phyloP scores from a whole-genome alignment of 352 stramenopile genomes.

The Pilasporangium apinafurcum region DNA sequence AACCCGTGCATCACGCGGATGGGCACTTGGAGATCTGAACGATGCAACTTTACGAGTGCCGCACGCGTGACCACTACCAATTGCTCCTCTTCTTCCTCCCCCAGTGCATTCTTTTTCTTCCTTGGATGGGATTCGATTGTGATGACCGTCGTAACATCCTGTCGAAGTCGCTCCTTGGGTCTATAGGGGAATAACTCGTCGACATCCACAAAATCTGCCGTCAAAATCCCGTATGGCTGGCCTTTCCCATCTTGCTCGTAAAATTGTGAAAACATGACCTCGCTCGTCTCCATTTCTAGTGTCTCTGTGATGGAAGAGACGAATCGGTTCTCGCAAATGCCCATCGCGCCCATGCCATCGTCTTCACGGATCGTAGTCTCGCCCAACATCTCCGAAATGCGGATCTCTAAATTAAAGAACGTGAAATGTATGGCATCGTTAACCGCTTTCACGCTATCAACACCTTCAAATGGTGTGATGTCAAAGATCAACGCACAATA shows the following conservation, averaged over 20 bases:
- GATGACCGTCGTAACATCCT: constrained; percentile 15
- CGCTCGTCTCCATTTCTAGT: constrained; percentile 9
- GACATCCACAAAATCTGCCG: constrained; percentile 17
- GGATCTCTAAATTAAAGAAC: constrained; percentile 34
- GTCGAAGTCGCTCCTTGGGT: constrained; percentile 11
- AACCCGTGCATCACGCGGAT: constrained; percentile 7
- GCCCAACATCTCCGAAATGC: constrained; percentile 21
- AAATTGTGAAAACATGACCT: constrained; percentile 17
- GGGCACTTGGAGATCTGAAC: constrained; percentile 11
- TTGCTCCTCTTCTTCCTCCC: constrained; percentile 3
- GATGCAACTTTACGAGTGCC: constrained; percentile 14
- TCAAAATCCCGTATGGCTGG: constrained; percentile 8
- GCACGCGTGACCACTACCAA: constrained; percentile 20
- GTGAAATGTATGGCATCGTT: constrained; percentile 25
- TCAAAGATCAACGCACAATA: constrained; percentile 17
- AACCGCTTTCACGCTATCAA: constrained; percentile 19
- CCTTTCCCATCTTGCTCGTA: constrained; percentile 5
- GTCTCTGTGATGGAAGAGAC: constrained; percentile 4
- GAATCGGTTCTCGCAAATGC: constrained; percentile 17
- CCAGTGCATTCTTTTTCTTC: constrained; percentile 1
- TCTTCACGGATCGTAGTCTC: constrained; percentile 31
- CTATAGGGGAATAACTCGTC: constrained; percentile 31
- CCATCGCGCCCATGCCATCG: constrained; percentile 12
- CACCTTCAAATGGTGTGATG: constrained; percentile 14
- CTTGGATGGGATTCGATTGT: constrained; percentile 7